phyloP scores from a whole-genome alignment of 768 basidiomycete species.

The Botryobasidium botryosum region DNA sequence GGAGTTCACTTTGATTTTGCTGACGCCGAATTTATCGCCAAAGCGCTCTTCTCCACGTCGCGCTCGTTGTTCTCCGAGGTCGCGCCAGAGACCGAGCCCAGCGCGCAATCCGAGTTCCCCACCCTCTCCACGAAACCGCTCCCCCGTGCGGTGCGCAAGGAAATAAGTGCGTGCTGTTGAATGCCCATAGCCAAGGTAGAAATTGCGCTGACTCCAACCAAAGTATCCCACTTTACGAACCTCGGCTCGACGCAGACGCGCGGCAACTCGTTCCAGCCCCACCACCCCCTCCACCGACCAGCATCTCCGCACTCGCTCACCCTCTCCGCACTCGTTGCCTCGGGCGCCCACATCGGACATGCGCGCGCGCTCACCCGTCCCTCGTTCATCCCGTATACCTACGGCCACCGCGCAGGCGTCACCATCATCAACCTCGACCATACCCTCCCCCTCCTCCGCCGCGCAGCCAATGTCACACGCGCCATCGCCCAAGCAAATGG shows the following conservation, averaged over 20 bases:
- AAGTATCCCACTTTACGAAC: constrained; percentile 44
- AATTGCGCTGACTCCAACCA: no score
- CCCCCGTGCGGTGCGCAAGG: no score
- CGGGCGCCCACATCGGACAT: constrained; percentile 91
- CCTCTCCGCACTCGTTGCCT: constrained; percentile 75
- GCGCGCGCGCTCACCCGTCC: constrained; percentile 69
- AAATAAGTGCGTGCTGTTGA: no score
- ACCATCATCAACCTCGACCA: constrained; percentile 92
- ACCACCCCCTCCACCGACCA: constrained; percentile 51
- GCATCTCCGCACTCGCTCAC: constrained; percentile 44
- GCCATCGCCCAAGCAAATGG: constrained; percentile 69
- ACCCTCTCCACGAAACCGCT: no score
- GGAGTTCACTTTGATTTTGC: no score
- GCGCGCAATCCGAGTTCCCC: no score
- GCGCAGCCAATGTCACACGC: constrained; percentile 75
- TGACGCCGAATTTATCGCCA: no score
- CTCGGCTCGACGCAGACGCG: constrained; percentile 67
- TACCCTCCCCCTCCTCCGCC: constrained; percentile 78
- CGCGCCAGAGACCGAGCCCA: no score
- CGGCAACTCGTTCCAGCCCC: constrained; percentile 52
- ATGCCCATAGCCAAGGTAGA: no score
- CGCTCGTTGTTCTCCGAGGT: no score
- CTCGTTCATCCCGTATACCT: constrained; percentile 81
- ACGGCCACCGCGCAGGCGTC: constrained; percentile 76
- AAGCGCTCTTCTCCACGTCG: no score